These are phyloP conservation scores for Neopestalotiopsis sp. DNA, from an alignment of 2,329 filamentous ascomycete species.

Conservation along the genomic window DNA sequence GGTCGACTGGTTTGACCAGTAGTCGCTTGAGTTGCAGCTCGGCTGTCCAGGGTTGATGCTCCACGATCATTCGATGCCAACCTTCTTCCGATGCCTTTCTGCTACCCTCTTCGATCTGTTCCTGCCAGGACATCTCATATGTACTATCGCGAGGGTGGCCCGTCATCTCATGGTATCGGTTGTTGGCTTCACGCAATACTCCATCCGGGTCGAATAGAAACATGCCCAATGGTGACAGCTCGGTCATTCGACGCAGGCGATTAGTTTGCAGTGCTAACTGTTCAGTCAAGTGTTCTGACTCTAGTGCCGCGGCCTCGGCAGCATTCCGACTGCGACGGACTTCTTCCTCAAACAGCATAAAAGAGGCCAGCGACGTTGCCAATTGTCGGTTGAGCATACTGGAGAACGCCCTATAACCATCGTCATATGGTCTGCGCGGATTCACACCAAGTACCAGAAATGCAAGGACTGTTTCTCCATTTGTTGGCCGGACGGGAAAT, in stretches of 20 bases:
- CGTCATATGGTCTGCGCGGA: conserved; percentile 66
- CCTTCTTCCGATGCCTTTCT: conserved; percentile 37
- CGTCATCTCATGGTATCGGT: conserved; percentile 54
- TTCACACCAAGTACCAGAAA: conserved; percentile 69
- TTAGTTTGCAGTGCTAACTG: conserved; percentile 42
- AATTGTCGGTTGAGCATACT: conserved; percentile 52
- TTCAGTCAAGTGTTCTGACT: conserved; percentile 40
- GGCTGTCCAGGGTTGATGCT: conserved; percentile 42
- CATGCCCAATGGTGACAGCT: conserved; percentile 43
- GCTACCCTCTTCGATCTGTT: conserved; percentile 44
- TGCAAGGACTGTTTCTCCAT: conserved; percentile 62
- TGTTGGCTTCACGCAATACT: conserved; percentile 49
- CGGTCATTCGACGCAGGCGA: conserved; percentile 43
- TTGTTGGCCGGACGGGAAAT: conserved; percentile 65
- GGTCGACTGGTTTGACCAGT: conserved; percentile 34
- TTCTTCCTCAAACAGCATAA: conserved; percentile 70
- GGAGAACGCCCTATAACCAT: conserved; percentile 66
- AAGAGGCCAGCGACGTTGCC: conserved; percentile 67
- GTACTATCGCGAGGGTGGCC: conserved; percentile 44
- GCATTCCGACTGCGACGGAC: conserved; percentile 53
- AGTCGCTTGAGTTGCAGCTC: conserved; percentile 49
- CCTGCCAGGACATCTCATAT: conserved; percentile 47
- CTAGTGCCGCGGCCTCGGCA: conserved; percentile 40
- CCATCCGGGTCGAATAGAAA: conserved; percentile 46
- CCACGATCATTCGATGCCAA: conserved; percentile 43